These are phyloP conservation scores for Hamigera avellanea DNA, from an alignment of 495 filamentous ascomycete species.

Conservation along the genomic window DNA sequence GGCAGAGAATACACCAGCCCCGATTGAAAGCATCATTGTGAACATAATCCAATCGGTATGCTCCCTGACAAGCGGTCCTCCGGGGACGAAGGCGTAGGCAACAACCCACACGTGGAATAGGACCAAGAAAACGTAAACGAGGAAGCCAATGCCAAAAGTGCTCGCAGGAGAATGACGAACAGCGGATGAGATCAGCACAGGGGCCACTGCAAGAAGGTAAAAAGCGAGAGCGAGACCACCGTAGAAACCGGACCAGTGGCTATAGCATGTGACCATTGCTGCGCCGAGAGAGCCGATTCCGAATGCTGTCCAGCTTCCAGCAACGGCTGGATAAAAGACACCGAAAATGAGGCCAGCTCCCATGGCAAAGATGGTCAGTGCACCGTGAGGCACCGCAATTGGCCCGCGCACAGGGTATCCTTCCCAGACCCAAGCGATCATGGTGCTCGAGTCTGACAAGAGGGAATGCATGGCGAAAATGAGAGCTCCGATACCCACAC, in stretches of 20 bases:
- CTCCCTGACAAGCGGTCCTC: constrained; percentile 84
- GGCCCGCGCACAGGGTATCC: constrained; percentile 89
- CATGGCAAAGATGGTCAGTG: constrained; percentile 77
- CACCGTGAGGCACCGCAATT: constrained; percentile 78
- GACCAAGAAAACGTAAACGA: constrained; percentile 82
- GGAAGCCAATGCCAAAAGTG: constrained; percentile 78
- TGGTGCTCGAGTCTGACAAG: constrained; percentile 93
- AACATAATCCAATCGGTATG: constrained; percentile 93
- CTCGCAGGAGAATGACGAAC: constrained; percentile 61
- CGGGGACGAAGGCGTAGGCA: constrained; percentile 98
- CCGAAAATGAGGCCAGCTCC: constrained; percentile 68
- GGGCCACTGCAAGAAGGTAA: constrained; percentile 73
- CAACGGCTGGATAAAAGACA: constrained; percentile 56
- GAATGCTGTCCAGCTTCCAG: constrained; percentile 70
- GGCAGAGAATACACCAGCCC: constrained; percentile 72
- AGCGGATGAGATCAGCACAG: constrained; percentile 64
- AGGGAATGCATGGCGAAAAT: constrained; percentile 90
- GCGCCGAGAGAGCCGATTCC: constrained; percentile 70
- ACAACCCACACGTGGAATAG: constrained; percentile 98
- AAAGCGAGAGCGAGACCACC: constrained; percentile 65
- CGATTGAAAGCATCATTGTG: constrained; percentile 72
- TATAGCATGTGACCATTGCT: constrained; percentile 64
- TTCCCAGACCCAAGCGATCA: constrained; percentile 99
- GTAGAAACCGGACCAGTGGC: constrained; percentile 83
- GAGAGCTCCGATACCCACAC: constrained; percentile 68